phyloP scores from a whole-genome alignment of 768 basidiomycete species.

The Amanita jacksonii region DNA sequence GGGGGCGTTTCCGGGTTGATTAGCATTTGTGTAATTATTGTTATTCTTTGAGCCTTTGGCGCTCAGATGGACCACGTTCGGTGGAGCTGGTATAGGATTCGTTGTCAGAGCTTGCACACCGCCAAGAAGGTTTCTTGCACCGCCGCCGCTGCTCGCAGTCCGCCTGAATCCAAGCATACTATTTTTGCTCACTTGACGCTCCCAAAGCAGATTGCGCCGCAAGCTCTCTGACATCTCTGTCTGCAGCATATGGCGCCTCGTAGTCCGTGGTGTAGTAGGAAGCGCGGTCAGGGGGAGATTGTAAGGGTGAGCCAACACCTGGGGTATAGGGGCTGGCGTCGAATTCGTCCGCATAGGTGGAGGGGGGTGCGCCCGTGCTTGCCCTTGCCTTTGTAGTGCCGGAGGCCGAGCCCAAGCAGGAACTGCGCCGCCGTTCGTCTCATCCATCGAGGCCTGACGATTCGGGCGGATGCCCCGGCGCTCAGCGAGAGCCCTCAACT shows the following conservation, averaged over 20 bases:
- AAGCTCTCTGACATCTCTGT: slow-evolving; percentile 82
- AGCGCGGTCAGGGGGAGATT: slow-evolving; percentile 56
- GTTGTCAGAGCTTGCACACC: slow-evolving; percentile 22
- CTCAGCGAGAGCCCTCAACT: slow-evolving; percentile 46
- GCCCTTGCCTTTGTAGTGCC: not conserved
- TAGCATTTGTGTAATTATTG: not conserved
- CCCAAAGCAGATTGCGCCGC: slow-evolving; percentile 75
- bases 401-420: slow-evolving; percentile 3
- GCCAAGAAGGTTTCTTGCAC: slow-evolving; percentile 15
- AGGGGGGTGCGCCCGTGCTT: slow-evolving; percentile 9
- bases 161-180: slow-evolving; percentile 31
- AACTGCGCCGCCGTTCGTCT: not conserved
- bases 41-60: slow-evolving; percentile 23
- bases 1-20: too few species aligned
- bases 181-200: slow-evolving; percentile 52
- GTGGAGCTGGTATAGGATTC: slow-evolving; percentile 9
- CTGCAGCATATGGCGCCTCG: slow-evolving; percentile 73
- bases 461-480: slow-evolving; percentile 28
- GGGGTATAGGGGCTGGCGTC: slow-evolving; percentile 41
- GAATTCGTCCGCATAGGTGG: slow-evolving; percentile 9
- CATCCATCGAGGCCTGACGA: slow-evolving; percentile 10
- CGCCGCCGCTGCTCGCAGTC: slow-evolving; percentile 21
- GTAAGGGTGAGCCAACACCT: slow-evolving; percentile 48
- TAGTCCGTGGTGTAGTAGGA: slow-evolving; percentile 80
- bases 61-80: slow-evolving; percentile 32